Percentiles rank a stretch among this genome's conserved stretches.
Evolutionary conservation across 192 early-diverging fungal species (phyloP).

Genomic region (Podila epicladia): DNA sequence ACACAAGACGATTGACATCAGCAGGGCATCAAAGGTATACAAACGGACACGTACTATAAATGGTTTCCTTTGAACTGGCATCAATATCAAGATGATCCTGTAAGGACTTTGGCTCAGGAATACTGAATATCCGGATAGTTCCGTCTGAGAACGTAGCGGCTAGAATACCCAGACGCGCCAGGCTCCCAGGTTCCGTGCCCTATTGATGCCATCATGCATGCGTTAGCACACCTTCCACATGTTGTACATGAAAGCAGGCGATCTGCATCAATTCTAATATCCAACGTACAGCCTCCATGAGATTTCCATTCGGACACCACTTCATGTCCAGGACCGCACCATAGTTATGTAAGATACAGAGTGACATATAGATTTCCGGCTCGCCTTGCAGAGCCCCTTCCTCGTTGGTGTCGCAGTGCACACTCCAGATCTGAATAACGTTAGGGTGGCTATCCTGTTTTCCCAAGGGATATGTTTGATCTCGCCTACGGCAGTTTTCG

Average conservation of each 20-base stretch:
- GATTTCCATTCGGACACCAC: conserved; percentile 42
- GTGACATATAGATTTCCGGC: conserved; percentile 4
- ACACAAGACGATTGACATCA: neutral
- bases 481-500: conserved; percentile 32
- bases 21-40: neutral
- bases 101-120: conserved; percentile 25
- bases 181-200: neutral
- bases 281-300: conserved; percentile 24
- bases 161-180: conserved; percentile 27
- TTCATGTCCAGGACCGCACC: conserved; percentile 46
- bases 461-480: conserved; percentile 41
- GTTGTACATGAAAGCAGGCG: too few species aligned
- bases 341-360: conserved; percentile 38
- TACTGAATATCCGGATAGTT: conserved; percentile 31
- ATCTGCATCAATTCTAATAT: too few species aligned
- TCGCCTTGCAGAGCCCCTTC: conserved; percentile 22
- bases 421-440: conserved; percentile 40
- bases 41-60: conserved; percentile 18
- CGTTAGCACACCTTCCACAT: too few species aligned
- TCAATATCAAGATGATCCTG: neutral
- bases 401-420: conserved; percentile 26
- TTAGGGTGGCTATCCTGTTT: conserved; percentile 46
- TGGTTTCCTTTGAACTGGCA: conserved; percentile 1
- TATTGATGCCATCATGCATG: neutral
- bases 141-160: conserved; percentile 32